Evolutionary conservation across 345 rosid genomes (phyloP), one percentile per base, ranked within the genome.

Genomic region (Hypericum perforatum): DNA sequence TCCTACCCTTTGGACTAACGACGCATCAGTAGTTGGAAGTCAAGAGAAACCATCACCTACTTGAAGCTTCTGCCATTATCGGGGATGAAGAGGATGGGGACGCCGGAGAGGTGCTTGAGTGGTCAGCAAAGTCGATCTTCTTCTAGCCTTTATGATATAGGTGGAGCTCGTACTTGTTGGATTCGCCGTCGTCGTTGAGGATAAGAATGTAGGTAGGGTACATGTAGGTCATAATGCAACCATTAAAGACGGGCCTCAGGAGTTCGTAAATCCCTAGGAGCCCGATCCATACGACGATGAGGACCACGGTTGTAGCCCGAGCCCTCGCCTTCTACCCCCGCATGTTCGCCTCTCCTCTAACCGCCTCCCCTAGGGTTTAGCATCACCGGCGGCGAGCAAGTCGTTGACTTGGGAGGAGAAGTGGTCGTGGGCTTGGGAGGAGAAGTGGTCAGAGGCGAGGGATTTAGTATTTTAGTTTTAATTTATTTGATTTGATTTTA

Each of bases 21-120:
- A n/a, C n/a, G n/a, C n/a, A n/a, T n/a, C n/a, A 22, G 32, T 4
- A 1, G n/a, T n/a, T n/a, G n/a, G n/a, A n/a, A n/a, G n/a, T n/a
- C n/a, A n/a, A n/a, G n/a, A 1, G 32, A 22, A 22, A 22, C 32
- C 2, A 4, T 62, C 67, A 68, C 98, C 95, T 88, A 95, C 72
- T 92, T 92, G 76, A 78, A 92, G 81, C 97, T 88, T 56, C 98
- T 97, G 0, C 95, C 86, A 55, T 92, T 92, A 11, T 97, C 98
- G 4, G 98, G 98, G 58, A 92, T 78, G 55, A 88, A 92, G 66
- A 92, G 98, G 64, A 88, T 80, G 0, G 98, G 98, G 48, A 92
- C 77, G n/a, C 98, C 98, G 47, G 61, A 81, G 40, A 92, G 94
- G 65, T 82, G 81, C 81, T 78, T 80, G 15, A 88, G 63, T 83